Evolutionary conservation across 139 green algal species (phyloP), one percentile per base, ranked within the genome.

Genomic region (Asterochloris sp.): DNA sequence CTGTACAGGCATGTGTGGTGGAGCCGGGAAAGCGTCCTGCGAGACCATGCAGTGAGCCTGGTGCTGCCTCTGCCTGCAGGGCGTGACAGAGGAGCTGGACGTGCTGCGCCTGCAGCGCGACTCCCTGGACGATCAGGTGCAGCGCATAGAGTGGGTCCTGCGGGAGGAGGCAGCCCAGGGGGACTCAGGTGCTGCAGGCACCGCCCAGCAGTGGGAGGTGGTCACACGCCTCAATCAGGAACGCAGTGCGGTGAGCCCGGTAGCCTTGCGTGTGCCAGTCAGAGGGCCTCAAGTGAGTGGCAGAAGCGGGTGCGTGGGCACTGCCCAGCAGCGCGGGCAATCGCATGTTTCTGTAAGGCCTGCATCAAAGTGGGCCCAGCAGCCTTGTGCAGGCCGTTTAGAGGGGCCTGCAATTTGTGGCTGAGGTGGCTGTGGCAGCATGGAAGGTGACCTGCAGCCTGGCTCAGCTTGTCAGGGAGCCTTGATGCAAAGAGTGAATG

Each of bases 41-140:
- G 6, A 54, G 38, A 54, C 38, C 38, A 54, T 54, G 38, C 38
- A 54, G 38, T 54, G 38, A 54, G 38, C 38, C 54, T 71, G 62
- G 24, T 12, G 27, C 47, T 68, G 47, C 12, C 61, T 64, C 47
- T n/a, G 13, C 21, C 74, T 73, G 77, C 62, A 73, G 63, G 63
- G 77, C 54, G 26, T 47, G 23, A 79, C 66, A 38, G 47, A 67
- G 29, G 74, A 79, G 54, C 47, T 79, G 74, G 66, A 60, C 28
- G 62, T n/a, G 27, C 83, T 97, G 88, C 87, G 95, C 28, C 69
- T 83, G 47, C 84, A 92, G 76, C 82, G 93, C 0, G 94, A 97
- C 81, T 82, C 88, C 21, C 76, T 97, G 74, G 96, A 98, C 64
- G 94, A 98, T 83, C 90, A 94, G 77, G 91, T 96, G 24, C 87